Base-by-base conservation (phyloP, 2,329 filamentous ascomycete species). In the Thelonectria blattea region DNA sequence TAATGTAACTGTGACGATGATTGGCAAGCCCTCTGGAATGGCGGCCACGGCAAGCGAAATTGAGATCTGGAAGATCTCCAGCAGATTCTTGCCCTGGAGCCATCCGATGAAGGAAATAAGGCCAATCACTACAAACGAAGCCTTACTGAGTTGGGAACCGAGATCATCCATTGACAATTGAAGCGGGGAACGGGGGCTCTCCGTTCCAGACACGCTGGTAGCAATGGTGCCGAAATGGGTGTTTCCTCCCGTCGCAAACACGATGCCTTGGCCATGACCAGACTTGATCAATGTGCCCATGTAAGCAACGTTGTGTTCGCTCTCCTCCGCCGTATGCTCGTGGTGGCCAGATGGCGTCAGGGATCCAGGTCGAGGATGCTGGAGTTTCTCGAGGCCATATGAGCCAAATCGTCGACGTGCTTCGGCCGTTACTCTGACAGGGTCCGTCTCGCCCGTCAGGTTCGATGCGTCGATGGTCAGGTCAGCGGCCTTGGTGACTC, bases 191-290 rank as follows among this genome's bases (percentile, higher is more conserved):
- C 95, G 86, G 0, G 95, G 95, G 71, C 93, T 97, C 75, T 98
- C 95, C 27, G 97, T 99, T 63, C 95, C 92, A 50, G 94, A 93
- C 24, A 99, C 85, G 54, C 93, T 97, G 15, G 93, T 91, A 18
- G 94, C 96, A 68, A 99, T 99, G 51, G 92, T 94, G 43, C 95
- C 95, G 76, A 99, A 98, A 71, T 98, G 93, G 0, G 96, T 99
- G 60, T 91, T 88, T 32, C 91, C 91, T 56, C 96, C 96, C 7
- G 95, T 99, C 9, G 93, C 93, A 74, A 97, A 96, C n/a, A 99
- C 95, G 66, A 99, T 89, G 45, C 95, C 95, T 75, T 97, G 93
- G 0, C 95, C 95, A 71, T 99, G 90, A 11, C 95, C 95, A 37
- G 94, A 97, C 66, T 94, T 92, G 34, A 99, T 93, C 65, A 99